These are phyloP conservation scores for Penicillium capsulatum DNA, from an alignment of 2,329 filamentous ascomycete species.

Conservation along the genomic window DNA sequence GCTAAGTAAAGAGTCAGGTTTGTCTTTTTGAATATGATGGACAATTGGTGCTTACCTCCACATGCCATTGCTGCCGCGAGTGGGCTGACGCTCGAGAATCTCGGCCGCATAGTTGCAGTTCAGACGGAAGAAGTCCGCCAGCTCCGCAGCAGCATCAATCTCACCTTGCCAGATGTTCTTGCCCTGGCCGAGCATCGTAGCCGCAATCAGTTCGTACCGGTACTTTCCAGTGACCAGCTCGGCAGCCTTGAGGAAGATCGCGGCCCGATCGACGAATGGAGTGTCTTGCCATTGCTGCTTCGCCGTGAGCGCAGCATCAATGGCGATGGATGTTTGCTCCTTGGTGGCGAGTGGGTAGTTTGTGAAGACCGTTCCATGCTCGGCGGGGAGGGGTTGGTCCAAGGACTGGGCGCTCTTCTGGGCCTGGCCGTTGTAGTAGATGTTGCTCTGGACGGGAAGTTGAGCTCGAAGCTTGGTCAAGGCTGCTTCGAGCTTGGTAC, in stretches of 20 bases:
- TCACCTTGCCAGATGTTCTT: constrained; percentile 98
- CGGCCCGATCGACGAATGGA: constrained; percentile 82
- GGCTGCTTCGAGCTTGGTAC: constrained; percentile 31
- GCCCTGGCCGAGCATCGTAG: constrained; percentile 90
- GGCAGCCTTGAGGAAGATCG: constrained; percentile 89
- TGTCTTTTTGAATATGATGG: background rate
- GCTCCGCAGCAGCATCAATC: constrained; percentile 87
- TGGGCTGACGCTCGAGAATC: constrained; percentile 77
- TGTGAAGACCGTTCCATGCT: constrained; percentile 58
- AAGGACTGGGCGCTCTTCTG: constrained; percentile 23
- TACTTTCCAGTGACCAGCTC: constrained; percentile 86
- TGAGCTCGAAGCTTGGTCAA: constrained; percentile 31
- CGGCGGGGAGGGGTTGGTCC: constrained; percentile 29
- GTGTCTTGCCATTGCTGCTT: constrained; percentile 79
- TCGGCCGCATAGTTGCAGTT: constrained; percentile 72
- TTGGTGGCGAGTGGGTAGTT: constrained; percentile 75
- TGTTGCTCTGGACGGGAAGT: constrained; percentile 31
- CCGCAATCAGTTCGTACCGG: constrained; percentile 89
- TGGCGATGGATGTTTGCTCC: constrained; percentile 70
- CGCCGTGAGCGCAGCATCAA: constrained; percentile 73
- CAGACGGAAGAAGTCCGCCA: constrained; percentile 75
- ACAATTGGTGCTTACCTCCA: constrained; percentile 61
- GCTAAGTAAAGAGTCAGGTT: constrained; percentile 30
- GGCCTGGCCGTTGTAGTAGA: constrained; percentile 28
- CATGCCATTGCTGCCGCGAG: constrained; percentile 72